A percentile compares a stretch with the other conserved stretches of the same genome.
These are phyloP conservation scores for Kluyveromyces marxianus DNA, from an alignment of 1,139 yeast genomes.

Conservation along the genomic window DNA sequence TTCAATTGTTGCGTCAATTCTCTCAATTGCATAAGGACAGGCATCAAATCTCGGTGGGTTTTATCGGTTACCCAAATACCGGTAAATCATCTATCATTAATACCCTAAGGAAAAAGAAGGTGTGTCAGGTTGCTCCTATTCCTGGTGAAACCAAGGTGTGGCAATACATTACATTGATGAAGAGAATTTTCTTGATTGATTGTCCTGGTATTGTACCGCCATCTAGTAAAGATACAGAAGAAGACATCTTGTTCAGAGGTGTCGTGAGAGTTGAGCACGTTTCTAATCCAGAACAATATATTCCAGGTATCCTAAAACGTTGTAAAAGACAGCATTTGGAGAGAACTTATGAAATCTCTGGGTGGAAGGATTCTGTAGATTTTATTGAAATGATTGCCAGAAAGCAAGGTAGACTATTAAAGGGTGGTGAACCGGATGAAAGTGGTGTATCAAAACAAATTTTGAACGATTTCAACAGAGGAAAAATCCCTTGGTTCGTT, in stretches of 20 bases:
- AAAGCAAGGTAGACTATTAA: constrained; percentile 83
- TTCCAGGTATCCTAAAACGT: constrained; percentile 76
- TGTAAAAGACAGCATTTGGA: constrained; percentile 89
- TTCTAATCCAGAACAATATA: constrained; percentile 89
- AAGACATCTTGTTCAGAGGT: constrained; percentile 93
- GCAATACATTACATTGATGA: constrained; percentile 97
- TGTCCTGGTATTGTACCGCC: constrained; percentile 99
- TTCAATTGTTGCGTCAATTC: constrained; percentile 88
- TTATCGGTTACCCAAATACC: constrained; percentile 95
- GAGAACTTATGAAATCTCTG: constrained; percentile 89
- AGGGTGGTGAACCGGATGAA: constrained; percentile 98
- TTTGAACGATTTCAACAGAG: constrained; percentile 90
- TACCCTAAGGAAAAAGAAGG: constrained; percentile 88
- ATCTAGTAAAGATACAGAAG: constrained; percentile 75
- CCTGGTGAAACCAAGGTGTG: constrained; percentile 99
- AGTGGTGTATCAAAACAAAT: constrained; percentile 86
- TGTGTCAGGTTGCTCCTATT: constrained; percentile 94
- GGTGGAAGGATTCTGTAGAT: constrained; percentile 81
- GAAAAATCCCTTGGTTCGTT: constrained; percentile 96
- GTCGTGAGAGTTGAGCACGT: constrained; percentile 98
- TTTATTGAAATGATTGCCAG: constrained; percentile 87
- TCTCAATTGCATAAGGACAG: constrained; percentile 86
- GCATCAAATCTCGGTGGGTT: constrained; percentile 93
- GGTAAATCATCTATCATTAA: constrained; percentile 95
- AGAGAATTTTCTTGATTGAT: constrained; percentile 87